Evolutionary conservation across 129 eudicot genomes (phyloP), one percentile per base, ranked within the genome.

Genomic region (Scalesia atractyloides): DNA sequence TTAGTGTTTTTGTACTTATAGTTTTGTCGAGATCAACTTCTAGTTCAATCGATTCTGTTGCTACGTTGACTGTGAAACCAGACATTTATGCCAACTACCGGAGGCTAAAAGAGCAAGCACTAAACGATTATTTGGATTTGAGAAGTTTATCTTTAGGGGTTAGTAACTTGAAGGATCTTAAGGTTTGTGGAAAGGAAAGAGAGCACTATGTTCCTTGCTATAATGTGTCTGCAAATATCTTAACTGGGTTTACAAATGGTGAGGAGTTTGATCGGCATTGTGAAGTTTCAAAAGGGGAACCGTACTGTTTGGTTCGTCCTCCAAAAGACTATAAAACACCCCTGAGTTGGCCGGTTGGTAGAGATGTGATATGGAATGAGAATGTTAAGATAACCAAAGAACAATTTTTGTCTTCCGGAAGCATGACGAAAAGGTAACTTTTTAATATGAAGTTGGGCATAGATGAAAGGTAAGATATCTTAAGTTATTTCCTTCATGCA

Each of bases 191-290:
- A 36, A 94, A 83, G 74, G 98, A 94, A 71, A 84, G 81, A 76
- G 98, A 94, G 72, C 83, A 84, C 79, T 90, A 84, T 83, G 96
- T 90, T 20, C 98, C 98, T 46, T 94, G 98, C 82, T 94, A 94
- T 70, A 90, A 94, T 71, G 90, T 88, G 46, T 84, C 96, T 57
- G 92, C 81, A 1, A 90, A 86, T 73, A 59, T 90, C 69, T 80
- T 82, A 60, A 79, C 75, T 56, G 96, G 97, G 58, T 88, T 78
- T 33, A 88, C 81, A 73, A 83, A 87, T 64, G 97, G 97, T 46
- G 96, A 87, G 74, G 98, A 94, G 82, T 87, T 87, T 82, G 97
- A 94, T 86, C 84, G 98, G 33, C 97, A 94, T 78, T 94, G 98
- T 80, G 91, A 86, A 79, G 72, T 85, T 66, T 90, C 96, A 11